These are phyloP conservation scores for Houttuynia cordata DNA, from an alignment of 164 flowering plant genomes.

Conservation along the genomic window DNA sequence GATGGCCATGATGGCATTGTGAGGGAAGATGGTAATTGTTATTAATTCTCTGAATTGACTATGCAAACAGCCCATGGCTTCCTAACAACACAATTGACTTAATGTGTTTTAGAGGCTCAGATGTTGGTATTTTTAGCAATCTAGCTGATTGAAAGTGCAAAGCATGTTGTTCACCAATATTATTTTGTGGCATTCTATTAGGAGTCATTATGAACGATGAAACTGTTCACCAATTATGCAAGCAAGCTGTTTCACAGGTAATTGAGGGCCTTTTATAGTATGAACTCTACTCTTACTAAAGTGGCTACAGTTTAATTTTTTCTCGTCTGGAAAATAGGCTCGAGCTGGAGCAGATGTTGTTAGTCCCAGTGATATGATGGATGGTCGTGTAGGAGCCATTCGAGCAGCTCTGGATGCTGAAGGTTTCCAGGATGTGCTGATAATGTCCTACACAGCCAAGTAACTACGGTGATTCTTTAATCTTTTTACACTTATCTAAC, in stretches of 20 bases:
- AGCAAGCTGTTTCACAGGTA: constrained; percentile 96
- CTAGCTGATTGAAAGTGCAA: background rate
- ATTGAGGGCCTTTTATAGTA: background rate
- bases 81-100: background rate
- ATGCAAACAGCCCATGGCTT: background rate
- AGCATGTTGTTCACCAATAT: background rate
- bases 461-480: constrained; percentile 19
- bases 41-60: background rate
- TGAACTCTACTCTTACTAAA: background rate
- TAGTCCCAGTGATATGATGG: constrained; percentile 99
- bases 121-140: background rate
- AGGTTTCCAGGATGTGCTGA: constrained; percentile 82
- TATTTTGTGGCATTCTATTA: constrained; percentile 14
- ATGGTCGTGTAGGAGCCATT: constrained; percentile 92
- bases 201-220: constrained; percentile 98
- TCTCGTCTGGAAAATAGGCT: constrained; percentile 34
- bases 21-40: constrained; percentile 82
- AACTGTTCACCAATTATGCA: constrained; percentile 88
- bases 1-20: constrained; percentile 99
- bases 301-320: too few species aligned
- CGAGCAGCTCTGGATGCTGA: constrained; percentile 86
- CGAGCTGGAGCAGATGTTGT: constrained; percentile 98
- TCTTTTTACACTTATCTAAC: background rate
- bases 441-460: constrained; percentile 99
- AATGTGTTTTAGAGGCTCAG: background rate